These are phyloP conservation scores for Pichia thaimueangensis DNA, from an alignment of 805 yeast species.

Conservation along the genomic window DNA sequence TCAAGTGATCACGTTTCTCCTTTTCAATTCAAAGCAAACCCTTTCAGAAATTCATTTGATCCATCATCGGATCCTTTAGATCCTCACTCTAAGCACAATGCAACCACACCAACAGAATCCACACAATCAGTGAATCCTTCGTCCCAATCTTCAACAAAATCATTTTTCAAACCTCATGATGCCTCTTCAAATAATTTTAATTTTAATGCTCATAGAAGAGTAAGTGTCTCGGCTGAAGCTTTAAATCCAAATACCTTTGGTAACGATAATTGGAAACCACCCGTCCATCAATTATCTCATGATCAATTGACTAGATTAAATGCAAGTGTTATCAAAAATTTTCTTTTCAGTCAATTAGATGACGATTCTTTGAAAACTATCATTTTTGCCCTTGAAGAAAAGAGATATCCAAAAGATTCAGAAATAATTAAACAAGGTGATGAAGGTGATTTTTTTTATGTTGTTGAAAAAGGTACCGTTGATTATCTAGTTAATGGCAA, in stretches of 20 bases:
- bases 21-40: background rate
- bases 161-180: conserved; percentile 12
- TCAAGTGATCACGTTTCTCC: background rate
- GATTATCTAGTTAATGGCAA: conserved; percentile 69
- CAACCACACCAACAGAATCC: background rate
- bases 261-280: conserved; percentile 66
- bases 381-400: conserved; percentile 77
- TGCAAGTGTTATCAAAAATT: conserved; percentile 69
- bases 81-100: conserved; percentile 1
- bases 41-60: conserved; percentile 9
- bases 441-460: conserved; percentile 88
- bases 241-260: conserved; percentile 65
- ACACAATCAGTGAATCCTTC: background rate
- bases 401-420: conserved; percentile 48
- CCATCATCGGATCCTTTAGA: conserved; percentile 10
- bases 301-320: conserved; percentile 66
- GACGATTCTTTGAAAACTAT: conserved; percentile 70
- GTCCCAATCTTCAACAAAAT: background rate
- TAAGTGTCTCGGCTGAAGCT: conserved; percentile 87
- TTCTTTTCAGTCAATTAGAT: conserved; percentile 79
- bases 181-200: conserved; percentile 1
- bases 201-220: conserved; percentile 71
- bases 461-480: conserved; percentile 78
- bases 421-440: conserved; percentile 85
- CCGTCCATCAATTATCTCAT: conserved; percentile 53